phyloP scores from a whole-genome alignment of 2,329 filamentous ascomycete genomes.

The Epichloe aotearoae region DNA sequence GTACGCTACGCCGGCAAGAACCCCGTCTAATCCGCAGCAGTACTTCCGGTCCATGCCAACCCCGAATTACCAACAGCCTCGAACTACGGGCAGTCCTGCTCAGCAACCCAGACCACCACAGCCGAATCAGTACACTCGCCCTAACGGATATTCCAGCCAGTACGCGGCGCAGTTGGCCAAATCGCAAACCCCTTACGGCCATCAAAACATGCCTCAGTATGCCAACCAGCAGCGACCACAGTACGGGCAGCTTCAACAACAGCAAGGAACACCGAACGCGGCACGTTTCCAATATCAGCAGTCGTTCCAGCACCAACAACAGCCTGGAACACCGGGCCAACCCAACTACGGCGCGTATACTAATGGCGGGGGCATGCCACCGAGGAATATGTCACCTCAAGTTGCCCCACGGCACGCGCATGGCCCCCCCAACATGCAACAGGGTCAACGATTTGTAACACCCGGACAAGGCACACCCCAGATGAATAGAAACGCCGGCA shows the following conservation, averaged over 20 bases:
- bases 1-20: conserved; percentile 34
- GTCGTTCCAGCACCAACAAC: conserved; percentile 22
- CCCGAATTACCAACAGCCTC: conserved; percentile 31
- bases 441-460: conserved; percentile 18
- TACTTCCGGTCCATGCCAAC: conserved; percentile 27
- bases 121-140: conserved; percentile 35
- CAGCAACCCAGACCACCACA: conserved; percentile 24
- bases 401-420: conserved; percentile 24
- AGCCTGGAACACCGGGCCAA: conserved; percentile 21
- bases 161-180: conserved; percentile 40
- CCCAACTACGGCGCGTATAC: conserved; percentile 23
- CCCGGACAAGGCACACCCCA: conserved; percentile 18
- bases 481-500: conserved; percentile 22
- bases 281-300: conserved; percentile 27
- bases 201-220: conserved; percentile 36
- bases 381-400: conserved; percentile 32
- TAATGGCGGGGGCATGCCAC: conserved; percentile 30
- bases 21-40: conserved; percentile 30
- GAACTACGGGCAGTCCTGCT: conserved; percentile 17
- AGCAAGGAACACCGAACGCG: conserved; percentile 28
- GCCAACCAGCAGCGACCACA: conserved; percentile 32
- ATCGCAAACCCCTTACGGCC: conserved; percentile 36
- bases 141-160: conserved; percentile 32
- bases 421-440: conserved; percentile 24
- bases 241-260: conserved; percentile 27